phyloP scores from a whole-genome alignment of 2,329 filamentous ascomycete species.

The Microdochium nivale region DNA sequence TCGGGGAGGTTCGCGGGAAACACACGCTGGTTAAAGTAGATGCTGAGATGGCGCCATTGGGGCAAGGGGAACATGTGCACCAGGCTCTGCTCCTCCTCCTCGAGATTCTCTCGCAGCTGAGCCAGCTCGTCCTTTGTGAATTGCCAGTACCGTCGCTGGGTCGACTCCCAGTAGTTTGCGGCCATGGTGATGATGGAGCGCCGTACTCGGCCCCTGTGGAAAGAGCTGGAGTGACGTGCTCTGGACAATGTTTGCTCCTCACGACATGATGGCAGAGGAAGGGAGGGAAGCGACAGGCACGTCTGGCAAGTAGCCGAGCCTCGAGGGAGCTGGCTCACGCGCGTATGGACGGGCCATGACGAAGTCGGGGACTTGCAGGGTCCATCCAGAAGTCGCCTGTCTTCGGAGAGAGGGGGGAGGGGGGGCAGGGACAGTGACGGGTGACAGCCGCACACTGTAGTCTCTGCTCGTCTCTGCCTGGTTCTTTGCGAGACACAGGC shows the following conservation, averaged over 20 bases:
- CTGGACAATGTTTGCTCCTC: background rate
- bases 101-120: slow-evolving; percentile 65
- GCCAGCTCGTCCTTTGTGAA: slow-evolving; percentile 77
- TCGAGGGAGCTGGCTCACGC: too few relatives aligned
- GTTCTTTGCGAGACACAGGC: too few relatives aligned
- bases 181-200: slow-evolving; percentile 52
- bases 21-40: slow-evolving; percentile 87
- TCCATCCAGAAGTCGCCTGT: too few relatives aligned
- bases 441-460: too few relatives aligned
- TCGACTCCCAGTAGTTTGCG: slow-evolving; percentile 94
- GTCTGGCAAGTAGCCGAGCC: too few relatives aligned
- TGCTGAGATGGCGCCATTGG: slow-evolving; percentile 72
- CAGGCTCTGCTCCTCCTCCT: slow-evolving; percentile 65
- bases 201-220: slow-evolving; percentile 1
- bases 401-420: too few relatives aligned
- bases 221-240: background rate
- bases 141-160: slow-evolving; percentile 83
- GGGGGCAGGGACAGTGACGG: too few relatives aligned
- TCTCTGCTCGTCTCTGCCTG: too few relatives aligned
- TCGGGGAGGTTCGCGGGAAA: background rate
- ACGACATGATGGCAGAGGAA: background rate
- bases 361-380: too few relatives aligned
- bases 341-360: too few relatives aligned
- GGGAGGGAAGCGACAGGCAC: background rate
- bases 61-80: slow-evolving; percentile 76